Base-by-base conservation (phyloP, 2,329 filamentous ascomycete genomes). In the Sclerotinia glacialis region DNA sequence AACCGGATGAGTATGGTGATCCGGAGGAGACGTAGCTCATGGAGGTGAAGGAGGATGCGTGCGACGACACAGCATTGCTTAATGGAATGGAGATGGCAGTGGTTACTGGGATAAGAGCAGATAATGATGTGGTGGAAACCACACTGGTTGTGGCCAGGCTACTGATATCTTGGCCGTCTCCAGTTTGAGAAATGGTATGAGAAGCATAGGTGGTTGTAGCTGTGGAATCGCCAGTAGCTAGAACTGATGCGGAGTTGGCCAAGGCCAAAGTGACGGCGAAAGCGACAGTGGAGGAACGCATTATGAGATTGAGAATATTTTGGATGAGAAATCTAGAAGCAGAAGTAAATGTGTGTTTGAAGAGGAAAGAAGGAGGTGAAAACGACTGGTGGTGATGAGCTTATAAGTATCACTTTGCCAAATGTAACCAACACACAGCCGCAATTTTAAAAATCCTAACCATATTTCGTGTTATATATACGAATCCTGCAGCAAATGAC, bases 271-370 rank as follows among this genome's bases (percentile, higher is more conserved):
- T 42, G 37, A 61, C 21, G 34, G 54, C 64, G 54, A 65, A 60
- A 44, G 47, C 55, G 54, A 65, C 34, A 42, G 64, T 65, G 26
- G 64, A 65, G 18, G 64, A 65, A 65, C 64, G 64, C 64, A 65
- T 65, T 4, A 42, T 65, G 63, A 65, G 50, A 50, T 26, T 49
- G 58, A 49, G n/a, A 47, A 52, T n/a, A 16, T 31, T 47, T 47
- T 60, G n/a, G 26, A 26, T 58, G 21, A 23, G 47, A 52, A 23
- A 44, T n/a, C 11, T 49, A 44, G 26, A 52, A 26, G 53, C 28
- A 50, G 31, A 23, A 59, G n/a, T 37, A 31, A 40, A 31, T 16
- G 40, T 65, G 31, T 65, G 52, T 59, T 59, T 58, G 63, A 50
- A 40, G 34, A 49, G 21, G 11, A 21, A 42, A 47, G 42, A 42